Evolutionary conservation across 2,329 filamentous ascomycete species (phyloP).

Genomic region (Ampelomyces quisqualis): DNA sequence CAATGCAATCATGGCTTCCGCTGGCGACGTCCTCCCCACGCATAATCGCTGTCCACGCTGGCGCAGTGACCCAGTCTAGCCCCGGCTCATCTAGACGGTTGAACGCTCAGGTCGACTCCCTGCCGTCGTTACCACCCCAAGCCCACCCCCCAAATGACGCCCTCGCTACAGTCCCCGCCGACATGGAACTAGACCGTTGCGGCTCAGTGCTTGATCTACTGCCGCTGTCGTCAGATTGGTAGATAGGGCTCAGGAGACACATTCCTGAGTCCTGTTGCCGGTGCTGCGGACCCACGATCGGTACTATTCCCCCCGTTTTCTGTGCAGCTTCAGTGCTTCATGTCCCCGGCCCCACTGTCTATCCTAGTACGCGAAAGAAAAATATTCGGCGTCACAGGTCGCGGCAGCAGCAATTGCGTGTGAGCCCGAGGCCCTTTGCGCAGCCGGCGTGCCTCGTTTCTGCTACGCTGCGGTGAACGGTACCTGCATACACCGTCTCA

Average conservation of each 20-base stretch:
- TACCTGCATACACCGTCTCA: constrained; percentile 39
- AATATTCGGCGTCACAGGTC: constrained; percentile 26
- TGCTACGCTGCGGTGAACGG: constrained; percentile 27
- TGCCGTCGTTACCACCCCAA: constrained; percentile 34
- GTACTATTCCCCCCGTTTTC: constrained; percentile 33
- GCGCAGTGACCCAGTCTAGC: constrained; percentile 24
- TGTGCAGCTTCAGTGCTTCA: constrained; percentile 27
- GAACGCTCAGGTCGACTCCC: constrained; percentile 21
- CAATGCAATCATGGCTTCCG: constrained; percentile 20
- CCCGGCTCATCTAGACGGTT: constrained; percentile 22
- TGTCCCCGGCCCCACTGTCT: constrained; percentile 32
- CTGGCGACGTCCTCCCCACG: constrained; percentile 12
- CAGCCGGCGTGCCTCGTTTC: constrained; percentile 20
- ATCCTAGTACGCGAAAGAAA: constrained; percentile 32
- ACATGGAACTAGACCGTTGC: constrained; percentile 30
- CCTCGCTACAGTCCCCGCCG: constrained; percentile 32
- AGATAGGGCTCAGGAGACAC: constrained; percentile 32
- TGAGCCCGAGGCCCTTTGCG: constrained; percentile 17
- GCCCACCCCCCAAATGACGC: constrained; percentile 37
- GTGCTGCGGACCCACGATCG: constrained; percentile 35
- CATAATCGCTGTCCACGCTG: constrained; percentile 22
- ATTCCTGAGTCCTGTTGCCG: constrained; percentile 31
- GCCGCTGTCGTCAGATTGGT: constrained; percentile 19
- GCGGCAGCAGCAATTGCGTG: constrained; percentile 13
- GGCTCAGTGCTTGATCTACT: constrained; percentile 36